These are phyloP conservation scores for Ministeria vibrans DNA, from an alignment of 78 protist species.

Conservation along the genomic window DNA sequence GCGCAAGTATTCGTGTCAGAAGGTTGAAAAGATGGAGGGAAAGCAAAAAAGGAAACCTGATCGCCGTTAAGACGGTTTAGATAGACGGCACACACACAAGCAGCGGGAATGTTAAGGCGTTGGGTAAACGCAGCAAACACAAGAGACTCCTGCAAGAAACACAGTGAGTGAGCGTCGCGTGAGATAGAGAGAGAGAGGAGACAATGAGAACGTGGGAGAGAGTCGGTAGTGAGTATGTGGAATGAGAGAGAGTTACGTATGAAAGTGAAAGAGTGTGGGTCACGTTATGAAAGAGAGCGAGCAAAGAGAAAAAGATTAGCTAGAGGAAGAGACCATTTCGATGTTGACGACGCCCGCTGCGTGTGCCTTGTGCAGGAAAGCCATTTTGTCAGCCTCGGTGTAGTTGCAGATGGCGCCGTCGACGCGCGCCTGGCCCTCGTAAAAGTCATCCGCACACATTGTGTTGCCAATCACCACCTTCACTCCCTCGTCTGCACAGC, in stretches of 20 bases:
- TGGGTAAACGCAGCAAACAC: constrained; percentile 27
- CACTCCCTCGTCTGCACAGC: neutral
- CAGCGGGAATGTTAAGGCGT: constrained; percentile 16
- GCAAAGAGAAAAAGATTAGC: neutral
- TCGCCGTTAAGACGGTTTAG: constrained; percentile 33
- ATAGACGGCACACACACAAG: constrained; percentile 6
- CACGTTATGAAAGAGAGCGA: neutral
- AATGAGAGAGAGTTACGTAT: too few species aligned
- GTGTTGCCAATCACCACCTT: constrained; percentile 25
- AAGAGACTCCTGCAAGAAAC: constrained; percentile 9
- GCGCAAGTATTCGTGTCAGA: too few species aligned
- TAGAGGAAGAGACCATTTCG: constrained; percentile 23
- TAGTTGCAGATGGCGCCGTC: constrained; percentile 48
- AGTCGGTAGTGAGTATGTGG: too few species aligned
- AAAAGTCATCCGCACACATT: constrained; percentile 36
- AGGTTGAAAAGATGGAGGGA: too few species aligned
- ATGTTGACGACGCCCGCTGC: constrained; percentile 22
- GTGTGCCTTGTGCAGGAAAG: constrained; percentile 1
- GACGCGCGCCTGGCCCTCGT: constrained; percentile 35
- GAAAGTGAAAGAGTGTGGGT: too few species aligned
- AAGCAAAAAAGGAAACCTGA: too few species aligned
- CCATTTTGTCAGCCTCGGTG: constrained; percentile 24
- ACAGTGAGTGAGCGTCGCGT: neutral
- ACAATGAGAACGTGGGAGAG: too few species aligned
- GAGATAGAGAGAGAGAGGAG: neutral